Evolutionary conservation across 192 early-diverging fungal genomes (phyloP).

Genomic region (Chytriomyces hyalinus): DNA sequence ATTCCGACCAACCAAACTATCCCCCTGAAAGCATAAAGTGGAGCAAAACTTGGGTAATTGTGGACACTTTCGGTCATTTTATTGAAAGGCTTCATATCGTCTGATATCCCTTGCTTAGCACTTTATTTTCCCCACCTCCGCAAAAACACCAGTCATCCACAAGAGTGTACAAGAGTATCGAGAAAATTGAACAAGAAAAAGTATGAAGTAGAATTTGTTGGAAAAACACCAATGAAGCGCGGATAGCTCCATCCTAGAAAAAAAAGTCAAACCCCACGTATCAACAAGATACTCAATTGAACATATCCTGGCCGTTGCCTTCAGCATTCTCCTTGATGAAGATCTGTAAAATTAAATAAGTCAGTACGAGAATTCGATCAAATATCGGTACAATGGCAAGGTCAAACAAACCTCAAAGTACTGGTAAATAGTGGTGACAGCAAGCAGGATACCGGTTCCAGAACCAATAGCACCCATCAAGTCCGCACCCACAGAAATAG

Average conservation of each 20-base stretch:
- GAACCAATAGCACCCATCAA: constrained; percentile 97
- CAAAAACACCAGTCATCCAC: too few relatives aligned
- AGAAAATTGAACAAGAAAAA: too few relatives aligned
- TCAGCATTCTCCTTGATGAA: constrained; percentile 84
- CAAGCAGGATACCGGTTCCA: constrained; percentile 97
- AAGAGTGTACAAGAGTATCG: too few relatives aligned
- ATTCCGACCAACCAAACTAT: too few relatives aligned
- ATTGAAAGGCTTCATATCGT: too few relatives aligned
- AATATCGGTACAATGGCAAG: not conserved
- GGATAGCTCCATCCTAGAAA: not conserved
- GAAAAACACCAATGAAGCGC: too few relatives aligned
- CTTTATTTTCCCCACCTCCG: too few relatives aligned
- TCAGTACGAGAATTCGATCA: not conserved
- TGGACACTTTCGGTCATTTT: too few relatives aligned
- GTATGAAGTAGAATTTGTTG: too few relatives aligned
- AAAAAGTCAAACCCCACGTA: not conserved
- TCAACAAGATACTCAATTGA: constrained; percentile 10
- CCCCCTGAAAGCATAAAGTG: too few relatives aligned
- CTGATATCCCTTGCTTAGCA: too few relatives aligned
- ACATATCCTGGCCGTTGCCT: constrained; percentile 22
- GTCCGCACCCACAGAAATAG: constrained; percentile 94
- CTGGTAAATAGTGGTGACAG: constrained; percentile 99
- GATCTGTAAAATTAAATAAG: constrained; percentile 65
- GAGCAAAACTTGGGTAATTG: too few relatives aligned
- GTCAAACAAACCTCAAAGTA: constrained; percentile 77